These are phyloP conservation scores for Penicillium sp. DNA, from an alignment of 2,329 filamentous ascomycete genomes.

Conservation along the genomic window DNA sequence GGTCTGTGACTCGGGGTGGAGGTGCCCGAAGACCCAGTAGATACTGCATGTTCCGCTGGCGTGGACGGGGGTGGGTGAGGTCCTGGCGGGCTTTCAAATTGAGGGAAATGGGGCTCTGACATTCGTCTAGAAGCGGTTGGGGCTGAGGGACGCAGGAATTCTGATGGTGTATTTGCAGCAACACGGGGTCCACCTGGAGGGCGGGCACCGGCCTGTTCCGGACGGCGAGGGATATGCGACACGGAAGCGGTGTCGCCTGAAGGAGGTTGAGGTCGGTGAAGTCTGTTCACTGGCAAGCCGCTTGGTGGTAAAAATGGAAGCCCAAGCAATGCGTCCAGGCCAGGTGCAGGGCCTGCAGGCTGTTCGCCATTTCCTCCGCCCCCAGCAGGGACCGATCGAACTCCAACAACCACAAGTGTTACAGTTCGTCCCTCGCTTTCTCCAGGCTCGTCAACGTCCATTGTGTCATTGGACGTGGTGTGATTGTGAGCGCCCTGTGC, in stretches of 20 bases:
- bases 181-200: conserved; percentile 42
- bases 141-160: conserved; percentile 56
- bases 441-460: conserved; percentile 42
- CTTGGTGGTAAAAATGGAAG: conserved; percentile 47
- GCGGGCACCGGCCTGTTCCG: conserved; percentile 48
- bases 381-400: conserved; percentile 63
- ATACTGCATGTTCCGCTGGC: conserved; percentile 60
- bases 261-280: conserved; percentile 41
- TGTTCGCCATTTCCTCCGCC: conserved; percentile 49
- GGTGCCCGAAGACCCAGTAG: conserved; percentile 55
- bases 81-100: conserved; percentile 58
- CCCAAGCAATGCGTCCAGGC: conserved; percentile 48
- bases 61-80: conserved; percentile 65
- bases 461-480: conserved; percentile 20
- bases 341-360: conserved; percentile 40
- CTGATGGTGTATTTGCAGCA: conserved; percentile 50
- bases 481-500: conserved; percentile 26
- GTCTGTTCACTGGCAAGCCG: conserved; percentile 31
- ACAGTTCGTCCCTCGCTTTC: conserved; percentile 60
- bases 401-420: conserved; percentile 69
- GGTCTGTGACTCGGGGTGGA: conserved; percentile 51
- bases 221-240: conserved; percentile 52
- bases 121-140: conserved; percentile 31
- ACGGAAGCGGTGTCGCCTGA: conserved; percentile 58
- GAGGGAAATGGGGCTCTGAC: conserved; percentile 37